Evolutionary conservation across 2,329 filamentous ascomycete genomes (phyloP).

Genomic region (Neophaeococcomyces aloes): DNA sequence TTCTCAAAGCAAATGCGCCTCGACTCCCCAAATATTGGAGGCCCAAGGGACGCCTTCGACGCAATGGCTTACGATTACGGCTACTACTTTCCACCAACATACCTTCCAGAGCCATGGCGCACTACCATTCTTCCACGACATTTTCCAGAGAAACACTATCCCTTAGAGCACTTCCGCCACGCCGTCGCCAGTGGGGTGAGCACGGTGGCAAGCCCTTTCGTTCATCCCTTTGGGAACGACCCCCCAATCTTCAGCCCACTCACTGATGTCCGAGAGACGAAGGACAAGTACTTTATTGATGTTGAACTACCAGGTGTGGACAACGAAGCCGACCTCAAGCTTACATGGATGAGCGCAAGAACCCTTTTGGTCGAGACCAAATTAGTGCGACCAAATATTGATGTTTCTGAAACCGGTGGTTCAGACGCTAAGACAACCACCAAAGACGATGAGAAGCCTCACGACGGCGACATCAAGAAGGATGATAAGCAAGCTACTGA

Average conservation of each 20-base stretch:
- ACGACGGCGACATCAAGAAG: not conserved
- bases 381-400: conserved; percentile 12
- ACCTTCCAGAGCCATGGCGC: conserved; percentile 7
- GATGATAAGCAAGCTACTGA: conserved; percentile 2
- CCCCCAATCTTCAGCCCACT: not conserved
- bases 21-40: too few relatives aligned
- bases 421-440: not conserved
- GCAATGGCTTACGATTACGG: not conserved
- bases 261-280: conserved; percentile 16
- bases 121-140: conserved; percentile 5
- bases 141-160: conserved; percentile 7
- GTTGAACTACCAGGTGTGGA: conserved; percentile 20
- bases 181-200: not conserved
- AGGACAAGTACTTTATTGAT: conserved; percentile 18
- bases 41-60: too few relatives aligned
- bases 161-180: conserved; percentile 6
- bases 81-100: not conserved
- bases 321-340: conserved; percentile 13
- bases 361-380: conserved; percentile 16
- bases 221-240: not conserved
- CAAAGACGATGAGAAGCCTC: not conserved
- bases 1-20: too few relatives aligned
- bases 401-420: conserved; percentile 9
- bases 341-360: conserved; percentile 16
- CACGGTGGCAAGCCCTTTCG: not conserved